Base-by-base conservation (phyloP, 768 basidiomycete species). In the Suillus americanus region DNA sequence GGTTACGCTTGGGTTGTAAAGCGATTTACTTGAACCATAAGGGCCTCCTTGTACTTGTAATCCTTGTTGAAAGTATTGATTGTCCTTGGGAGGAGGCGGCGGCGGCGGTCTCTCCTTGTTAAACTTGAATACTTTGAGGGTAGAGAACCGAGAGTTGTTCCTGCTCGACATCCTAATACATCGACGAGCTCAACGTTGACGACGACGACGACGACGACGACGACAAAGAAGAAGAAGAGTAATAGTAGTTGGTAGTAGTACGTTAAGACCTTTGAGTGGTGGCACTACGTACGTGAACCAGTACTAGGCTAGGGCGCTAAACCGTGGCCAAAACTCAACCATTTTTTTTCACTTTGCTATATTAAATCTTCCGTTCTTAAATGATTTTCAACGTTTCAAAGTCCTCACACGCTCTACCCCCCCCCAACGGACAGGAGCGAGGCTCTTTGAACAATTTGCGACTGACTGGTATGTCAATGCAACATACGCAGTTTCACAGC, bases 21-120 rank as follows among this genome's bases (percentile, higher is more conserved):
- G 65, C 13, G 79, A 75, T 60, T 67, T 78, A 68, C 70, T 77
- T 69, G 74, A 38, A 18, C 37, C 38, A 23, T 59, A 59, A 18
- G 38, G 56, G 9, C 53, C 53, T 41, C 38, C 56, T 28, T 41
- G 38, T 18, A 40, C 56, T 28, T 28, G 56, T 14, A 59, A 40
- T 1, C 56, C 56, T 12, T 59, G 37, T 50, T 66, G 30, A 56
- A 82, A 75, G 75, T 85, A 84, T 69, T 79, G 79, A 8, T 78
- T 70, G 68, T 91, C 89, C 75, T 91, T 90, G 46, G 89, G 89
- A 0, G 89, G 89, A 2, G 79, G 84, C 8, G 84, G 85, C 0
- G 87, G 87, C 0, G 87, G 86, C 40, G 79, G 73, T 48, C 72
- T 76, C 55, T 64, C 64, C 18, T 64, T 7, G n/a, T 65, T 74